Evolutionary conservation across 2,329 filamentous ascomycete species (phyloP).

Genomic region (Colletotrichum kahawae): DNA sequence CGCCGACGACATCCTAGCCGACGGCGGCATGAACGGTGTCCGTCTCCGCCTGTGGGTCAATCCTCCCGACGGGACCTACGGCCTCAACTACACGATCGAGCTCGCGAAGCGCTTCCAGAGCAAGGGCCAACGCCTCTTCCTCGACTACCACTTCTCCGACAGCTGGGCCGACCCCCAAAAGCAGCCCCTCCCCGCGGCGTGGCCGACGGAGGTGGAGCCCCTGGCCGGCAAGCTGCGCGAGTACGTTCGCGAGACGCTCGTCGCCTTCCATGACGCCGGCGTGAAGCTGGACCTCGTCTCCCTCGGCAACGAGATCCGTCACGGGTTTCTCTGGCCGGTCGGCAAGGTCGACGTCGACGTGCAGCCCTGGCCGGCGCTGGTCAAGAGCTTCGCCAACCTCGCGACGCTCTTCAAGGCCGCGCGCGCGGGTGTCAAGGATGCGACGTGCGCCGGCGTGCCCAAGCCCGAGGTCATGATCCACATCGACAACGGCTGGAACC

Average conservation of each 20-base stretch:
- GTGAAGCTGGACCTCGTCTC: slow-evolving; percentile 43
- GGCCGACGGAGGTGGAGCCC: slow-evolving; percentile 34
- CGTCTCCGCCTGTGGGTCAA: slow-evolving; percentile 18
- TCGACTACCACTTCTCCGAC: slow-evolving; percentile 38
- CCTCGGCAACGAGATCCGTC: slow-evolving; percentile 39
- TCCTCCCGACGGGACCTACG: slow-evolving; percentile 16
- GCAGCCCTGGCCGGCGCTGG: slow-evolving; percentile 31
- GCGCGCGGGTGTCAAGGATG: slow-evolving; percentile 16
- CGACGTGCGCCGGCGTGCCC: slow-evolving; percentile 21
- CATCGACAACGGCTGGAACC: slow-evolving; percentile 20
- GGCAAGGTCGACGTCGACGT: slow-evolving; percentile 37
- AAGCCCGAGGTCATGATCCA: slow-evolving; percentile 21
- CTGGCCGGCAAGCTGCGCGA: slow-evolving; percentile 33
- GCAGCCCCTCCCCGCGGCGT: slow-evolving; percentile 35
- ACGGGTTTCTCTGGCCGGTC: slow-evolving; percentile 37
- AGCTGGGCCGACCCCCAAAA: slow-evolving; percentile 40
- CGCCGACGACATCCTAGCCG: slow-evolving; percentile 17
- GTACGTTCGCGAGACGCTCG: slow-evolving; percentile 39
- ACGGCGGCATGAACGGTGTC: slow-evolving; percentile 17
- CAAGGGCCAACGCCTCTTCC: slow-evolving; percentile 39
- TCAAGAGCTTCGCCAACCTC: slow-evolving; percentile 35
- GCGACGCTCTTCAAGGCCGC: slow-evolving; percentile 30
- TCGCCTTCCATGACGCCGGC: slow-evolving; percentile 40
- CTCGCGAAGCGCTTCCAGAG: slow-evolving; percentile 37
- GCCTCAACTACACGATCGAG: slow-evolving; percentile 27